Evolutionary conservation across 2,329 filamentous ascomycete genomes (phyloP).

Genomic region (Herpotrichia juniperi): DNA sequence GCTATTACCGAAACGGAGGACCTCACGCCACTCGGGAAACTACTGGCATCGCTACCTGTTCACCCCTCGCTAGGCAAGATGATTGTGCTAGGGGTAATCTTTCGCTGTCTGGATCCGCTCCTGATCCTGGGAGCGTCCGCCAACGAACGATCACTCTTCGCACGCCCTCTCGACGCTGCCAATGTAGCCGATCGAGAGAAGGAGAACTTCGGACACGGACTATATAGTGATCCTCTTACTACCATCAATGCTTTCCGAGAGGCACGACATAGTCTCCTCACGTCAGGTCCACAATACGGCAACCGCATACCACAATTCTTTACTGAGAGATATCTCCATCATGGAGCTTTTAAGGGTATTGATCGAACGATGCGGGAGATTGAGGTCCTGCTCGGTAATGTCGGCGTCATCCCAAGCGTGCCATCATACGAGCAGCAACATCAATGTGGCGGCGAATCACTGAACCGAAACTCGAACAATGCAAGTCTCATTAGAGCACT

Average conservation of each 20-base stretch:
- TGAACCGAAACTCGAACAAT: neutral
- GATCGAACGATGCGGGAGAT: constrained; percentile 1
- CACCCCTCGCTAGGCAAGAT: neutral
- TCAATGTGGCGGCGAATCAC: neutral
- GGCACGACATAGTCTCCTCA: neutral
- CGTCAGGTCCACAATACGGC: neutral
- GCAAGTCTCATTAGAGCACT: constrained; percentile 1
- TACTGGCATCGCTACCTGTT: neutral
- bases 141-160: neutral
- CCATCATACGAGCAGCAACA: neutral
- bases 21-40: neutral
- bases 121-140: neutral
- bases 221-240: neutral
- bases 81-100: neutral
- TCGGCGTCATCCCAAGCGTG: neutral
- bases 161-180: neutral
- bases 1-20: neutral
- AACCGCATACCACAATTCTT: neutral
- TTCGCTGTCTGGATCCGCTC: neutral
- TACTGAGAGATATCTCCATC: neutral
- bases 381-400: neutral
- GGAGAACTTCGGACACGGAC: neutral
- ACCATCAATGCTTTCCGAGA: neutral
- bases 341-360: neutral
- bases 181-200: neutral